phyloP scores from a whole-genome alignment of 2,329 filamentous ascomycete genomes.

The Metarhizium humberi region DNA sequence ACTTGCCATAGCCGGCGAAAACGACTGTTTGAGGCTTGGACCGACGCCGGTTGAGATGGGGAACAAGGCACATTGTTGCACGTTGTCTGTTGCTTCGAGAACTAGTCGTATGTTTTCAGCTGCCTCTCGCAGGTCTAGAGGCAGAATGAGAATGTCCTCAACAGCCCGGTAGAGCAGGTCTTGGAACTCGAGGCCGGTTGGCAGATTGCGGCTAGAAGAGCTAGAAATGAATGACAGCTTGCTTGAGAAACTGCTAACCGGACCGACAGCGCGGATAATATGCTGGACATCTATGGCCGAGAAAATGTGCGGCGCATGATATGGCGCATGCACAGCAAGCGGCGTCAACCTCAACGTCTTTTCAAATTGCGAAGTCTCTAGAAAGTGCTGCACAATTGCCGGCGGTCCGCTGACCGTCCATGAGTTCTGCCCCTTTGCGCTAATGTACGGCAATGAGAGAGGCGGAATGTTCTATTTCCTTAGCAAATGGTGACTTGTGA shows the following conservation, averaged over 20 bases:
- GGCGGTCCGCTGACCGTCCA: slow-evolving; percentile 3
- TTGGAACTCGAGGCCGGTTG: neutral
- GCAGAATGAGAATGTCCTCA: neutral
- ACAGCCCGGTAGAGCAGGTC: neutral
- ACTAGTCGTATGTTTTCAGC: neutral
- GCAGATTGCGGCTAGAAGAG: neutral
- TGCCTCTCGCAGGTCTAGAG: neutral
- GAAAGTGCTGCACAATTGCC: neutral
- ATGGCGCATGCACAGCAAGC: neutral
- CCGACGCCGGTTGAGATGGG: neutral
- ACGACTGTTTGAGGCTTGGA: neutral
- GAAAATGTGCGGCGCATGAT: neutral
- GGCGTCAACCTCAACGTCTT: neutral
- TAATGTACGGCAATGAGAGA: slow-evolving; percentile 3
- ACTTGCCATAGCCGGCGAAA: neutral
- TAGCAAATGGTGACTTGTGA: neutral
- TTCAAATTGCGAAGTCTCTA: neutral
- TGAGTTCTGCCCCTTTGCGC: neutral
- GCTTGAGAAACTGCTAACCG: neutral
- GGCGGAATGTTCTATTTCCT: neutral
- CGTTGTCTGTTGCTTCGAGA: neutral
- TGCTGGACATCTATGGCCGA: neutral
- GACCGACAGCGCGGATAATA: neutral
- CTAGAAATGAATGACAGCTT: neutral
- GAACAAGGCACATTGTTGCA: neutral